phyloP scores from a whole-genome alignment of 2,329 filamentous ascomycete species.

The Fusarium agapanthi region DNA sequence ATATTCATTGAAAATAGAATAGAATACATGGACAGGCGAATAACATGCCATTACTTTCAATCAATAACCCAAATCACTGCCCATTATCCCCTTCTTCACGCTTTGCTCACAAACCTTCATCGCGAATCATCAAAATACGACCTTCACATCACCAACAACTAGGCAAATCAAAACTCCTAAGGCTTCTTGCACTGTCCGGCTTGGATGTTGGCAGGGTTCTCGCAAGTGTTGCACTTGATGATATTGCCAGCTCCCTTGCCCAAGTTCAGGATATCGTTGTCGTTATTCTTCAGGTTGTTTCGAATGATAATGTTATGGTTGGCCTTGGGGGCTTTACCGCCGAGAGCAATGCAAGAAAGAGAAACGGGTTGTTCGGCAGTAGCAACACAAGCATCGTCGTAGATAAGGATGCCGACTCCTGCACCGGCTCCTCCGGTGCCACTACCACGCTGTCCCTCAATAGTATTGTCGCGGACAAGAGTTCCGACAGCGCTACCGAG shows the following conservation, averaged over 20 bases:
- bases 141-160: not conserved
- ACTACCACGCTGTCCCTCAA: slow-evolving; percentile 38
- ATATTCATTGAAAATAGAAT: not conserved
- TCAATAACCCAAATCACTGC: rapidly evolving
- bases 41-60: not conserved
- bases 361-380: not conserved
- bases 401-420: slow-evolving; percentile 35
- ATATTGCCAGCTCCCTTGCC: slow-evolving; percentile 36
- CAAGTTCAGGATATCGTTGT: slow-evolving; percentile 34
- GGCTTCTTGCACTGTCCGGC: slow-evolving; percentile 15
- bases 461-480: slow-evolving; percentile 41
- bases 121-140: not conserved
- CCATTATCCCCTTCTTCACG: not conserved
- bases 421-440: slow-evolving; percentile 27
- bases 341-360: slow-evolving; percentile 24
- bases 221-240: slow-evolving; percentile 39
- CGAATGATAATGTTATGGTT: slow-evolving; percentile 40
- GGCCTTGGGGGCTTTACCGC: slow-evolving; percentile 25
- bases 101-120: not conserved
- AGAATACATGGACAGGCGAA: not conserved
- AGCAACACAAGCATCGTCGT: slow-evolving; percentile 36
- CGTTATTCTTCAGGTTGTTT: slow-evolving; percentile 45
- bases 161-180: not conserved
- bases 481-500: slow-evolving; percentile 43
- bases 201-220: slow-evolving; percentile 1